Base-by-base conservation (phyloP, 768 basidiomycete species). In the Crassisporium funariophilum region DNA sequence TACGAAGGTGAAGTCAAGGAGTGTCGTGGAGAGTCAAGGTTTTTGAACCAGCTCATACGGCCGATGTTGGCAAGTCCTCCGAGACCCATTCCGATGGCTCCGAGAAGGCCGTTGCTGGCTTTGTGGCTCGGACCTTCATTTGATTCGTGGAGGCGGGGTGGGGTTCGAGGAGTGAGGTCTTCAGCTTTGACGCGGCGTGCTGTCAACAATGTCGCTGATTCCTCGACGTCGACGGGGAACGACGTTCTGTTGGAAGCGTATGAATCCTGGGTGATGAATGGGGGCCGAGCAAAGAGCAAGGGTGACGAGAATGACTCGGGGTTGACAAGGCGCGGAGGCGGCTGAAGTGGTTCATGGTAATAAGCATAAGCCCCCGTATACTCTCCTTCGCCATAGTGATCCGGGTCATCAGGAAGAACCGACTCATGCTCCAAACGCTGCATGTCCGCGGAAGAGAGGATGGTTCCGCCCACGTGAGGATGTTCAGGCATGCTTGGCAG, bases 41-140 rank as follows among this genome's bases (percentile, higher is more conserved):
- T 72, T 52, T 67, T 75, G 62, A 88, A 83, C 84, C 85, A 86
- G 53, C 81, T 84, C 49, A 74, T 50, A 25, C 83, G 72, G 11
- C 73, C 67, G 13, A 84, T 53, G 44, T 69, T 71, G 2, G 76
- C 73, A 2, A 83, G 62, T 0, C 76, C 75, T 20, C 75, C 64
- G 4, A 84, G 63, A 1, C 82, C 78, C 2, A 83, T 65, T 33
- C 29, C 29, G n/a, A 31, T 31, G 2, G 69, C 65, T 20, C 58
- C 60, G 44, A 70, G 53, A 46, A 73, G 56, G 0, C 67, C 58
- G 4, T 39, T 47, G 35, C 56, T 56, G 1, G 35, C 35, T 21
- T 44, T 47, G 36, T 57, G 49, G 37, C 52, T 59, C 6, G 54
- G 52, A 17, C 52, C 61, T 39, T 51, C 53, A 27, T 47, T 35